Base-by-base conservation (phyloP, 176 grass and related monocot genomes). In the Dendrocalamus sinicus region DNA sequence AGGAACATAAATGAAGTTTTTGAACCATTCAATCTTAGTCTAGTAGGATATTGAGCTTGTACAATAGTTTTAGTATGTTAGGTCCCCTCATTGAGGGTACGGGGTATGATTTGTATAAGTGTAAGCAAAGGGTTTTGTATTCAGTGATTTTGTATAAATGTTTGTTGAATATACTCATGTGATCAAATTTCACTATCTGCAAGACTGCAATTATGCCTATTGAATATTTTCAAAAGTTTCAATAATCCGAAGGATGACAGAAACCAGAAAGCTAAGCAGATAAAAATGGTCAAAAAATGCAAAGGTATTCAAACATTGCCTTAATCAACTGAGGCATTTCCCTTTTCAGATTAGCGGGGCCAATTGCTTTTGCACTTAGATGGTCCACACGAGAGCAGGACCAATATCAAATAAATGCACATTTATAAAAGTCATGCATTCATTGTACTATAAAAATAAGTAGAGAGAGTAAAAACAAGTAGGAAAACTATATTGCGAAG, bases 1-100 rank as follows among this genome's bases (percentile, higher is more conserved):
- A 89, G 77, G 24, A 81, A 67, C 12, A 20, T 58, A 32, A 28
- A 61, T 85, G 61, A 50, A 86, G 26, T 37, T 82, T 65, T 72
- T 82, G 58, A 35, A 67, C 2, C 2, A 13, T 84, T 84, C 75
- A 48, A 57, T 9, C 9, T 64, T 15, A 41, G 13, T 62, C n/a
- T 70, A 13, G 52, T 67, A 40, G 14, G 60, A 81, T 57, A 28
- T 43, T 19, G 16, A 61, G n/a, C 3, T 14, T 73, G 67, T 66
- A 78, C 47, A 86, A n/a, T 40, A 59, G 9, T 60, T 75, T 40
- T 7, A 45, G 66, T 68, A 19, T 55, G 77, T 35, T 23, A 13
- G 62, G 12, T 47, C 7, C 17, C 32, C 35, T 71, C 28, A 19
- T 26, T 45, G 64, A 70, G 23, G 0, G 24, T 77, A 35, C 3